Conservation (phyloP, 352 stramenopile genomes). For the Phytophthora citricola region DNA sequence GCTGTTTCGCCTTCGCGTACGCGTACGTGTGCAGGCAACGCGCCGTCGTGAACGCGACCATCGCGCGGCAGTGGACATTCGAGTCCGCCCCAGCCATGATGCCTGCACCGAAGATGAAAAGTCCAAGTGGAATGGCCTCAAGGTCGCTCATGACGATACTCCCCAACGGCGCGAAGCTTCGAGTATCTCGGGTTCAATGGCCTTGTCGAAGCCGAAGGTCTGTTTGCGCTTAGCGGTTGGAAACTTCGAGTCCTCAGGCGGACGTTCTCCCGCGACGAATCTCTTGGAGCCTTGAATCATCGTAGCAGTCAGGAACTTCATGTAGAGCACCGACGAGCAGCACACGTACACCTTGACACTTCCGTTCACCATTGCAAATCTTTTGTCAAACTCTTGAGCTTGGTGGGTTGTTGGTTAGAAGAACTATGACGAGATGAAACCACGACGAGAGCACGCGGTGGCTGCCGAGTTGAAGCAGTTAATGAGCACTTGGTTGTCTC, state of each 20-base stretch:
- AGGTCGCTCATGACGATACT: constrained; percentile 68
- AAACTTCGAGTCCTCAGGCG: constrained; percentile 63
- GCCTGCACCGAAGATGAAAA: constrained; percentile 56
- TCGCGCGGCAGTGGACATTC: constrained; percentile 42
- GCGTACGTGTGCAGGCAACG: constrained; percentile 50
- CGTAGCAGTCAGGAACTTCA: constrained; percentile 68
- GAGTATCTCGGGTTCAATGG: constrained; percentile 37
- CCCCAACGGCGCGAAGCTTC: constrained; percentile 50
- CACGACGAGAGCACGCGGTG: constrained; percentile 1
- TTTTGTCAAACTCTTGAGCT: neutral
- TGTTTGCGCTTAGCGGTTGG: constrained; percentile 27
- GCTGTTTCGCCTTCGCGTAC: constrained; percentile 45
- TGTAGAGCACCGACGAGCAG: constrained; percentile 52
- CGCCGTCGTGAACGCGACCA: constrained; percentile 43
- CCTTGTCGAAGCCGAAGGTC: constrained; percentile 26
- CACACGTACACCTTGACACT: constrained; percentile 33
- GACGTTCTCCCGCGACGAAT: constrained; percentile 52
- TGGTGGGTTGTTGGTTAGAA: neutral
- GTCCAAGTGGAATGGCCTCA: constrained; percentile 65
- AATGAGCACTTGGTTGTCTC: constrained; percentile 3
- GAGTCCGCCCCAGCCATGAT: constrained; percentile 49
- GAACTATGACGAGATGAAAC: neutral
- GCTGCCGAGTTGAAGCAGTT: constrained; percentile 8
- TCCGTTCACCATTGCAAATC: constrained; percentile 8
- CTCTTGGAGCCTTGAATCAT: constrained; percentile 61